phyloP scores from a whole-genome alignment of 2,329 filamentous ascomycete species.

The Colletotrichum chrysophilum region DNA sequence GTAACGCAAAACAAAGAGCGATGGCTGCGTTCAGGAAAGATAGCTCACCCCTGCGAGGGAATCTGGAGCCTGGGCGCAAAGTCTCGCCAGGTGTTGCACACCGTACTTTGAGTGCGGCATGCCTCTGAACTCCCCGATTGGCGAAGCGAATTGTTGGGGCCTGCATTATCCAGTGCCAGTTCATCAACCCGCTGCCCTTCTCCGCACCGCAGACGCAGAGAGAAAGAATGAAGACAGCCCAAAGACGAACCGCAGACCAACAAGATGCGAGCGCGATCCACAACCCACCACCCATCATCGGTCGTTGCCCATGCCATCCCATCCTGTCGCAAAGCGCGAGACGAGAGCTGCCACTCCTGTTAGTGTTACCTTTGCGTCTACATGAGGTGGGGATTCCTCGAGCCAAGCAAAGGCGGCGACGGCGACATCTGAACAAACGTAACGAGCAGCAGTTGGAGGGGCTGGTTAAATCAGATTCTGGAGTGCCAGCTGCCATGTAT shows the following conservation, averaged over 20 bases:
- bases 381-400: background rate
- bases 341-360: background rate
- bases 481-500: background rate
- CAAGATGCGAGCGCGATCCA: slow-evolving; percentile 3
- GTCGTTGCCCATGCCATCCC: background rate
- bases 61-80: slow-evolving; percentile 17
- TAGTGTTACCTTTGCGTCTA: background rate
- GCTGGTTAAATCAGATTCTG: background rate
- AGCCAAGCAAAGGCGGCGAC: background rate
- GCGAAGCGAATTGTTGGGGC: slow-evolving; percentile 16
- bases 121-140: slow-evolving; percentile 20
- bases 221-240: background rate
- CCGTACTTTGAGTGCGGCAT: slow-evolving; percentile 17
- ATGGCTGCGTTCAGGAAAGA: slow-evolving; percentile 13
- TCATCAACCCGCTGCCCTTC: background rate
- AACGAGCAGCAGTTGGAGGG: background rate
- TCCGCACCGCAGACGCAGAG: slow-evolving; percentile 2
- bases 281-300: background rate
- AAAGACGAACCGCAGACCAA: background rate
- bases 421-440: background rate
- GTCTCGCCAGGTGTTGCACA: slow-evolving; percentile 20
- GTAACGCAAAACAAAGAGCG: slow-evolving; percentile 21
- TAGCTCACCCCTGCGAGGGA: slow-evolving; percentile 12
- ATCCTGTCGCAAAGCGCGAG: slow-evolving; percentile 7
- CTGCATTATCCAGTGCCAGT: slow-evolving; percentile 17